Base-by-base conservation (phyloP, 805 yeast genomes). In the Kodamaea jinghongensis region DNA sequence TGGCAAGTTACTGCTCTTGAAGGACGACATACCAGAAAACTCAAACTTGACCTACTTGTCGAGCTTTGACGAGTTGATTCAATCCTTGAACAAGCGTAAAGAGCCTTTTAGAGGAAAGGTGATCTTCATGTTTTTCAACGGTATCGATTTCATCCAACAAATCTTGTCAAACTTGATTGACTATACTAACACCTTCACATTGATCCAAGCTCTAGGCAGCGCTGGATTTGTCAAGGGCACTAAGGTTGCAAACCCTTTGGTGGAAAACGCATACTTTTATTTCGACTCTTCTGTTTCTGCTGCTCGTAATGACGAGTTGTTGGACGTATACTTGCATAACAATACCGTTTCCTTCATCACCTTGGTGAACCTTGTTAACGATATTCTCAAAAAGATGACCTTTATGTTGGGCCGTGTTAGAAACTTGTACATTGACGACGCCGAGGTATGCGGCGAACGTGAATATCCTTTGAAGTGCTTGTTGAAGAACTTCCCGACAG, bases 61-160 rank as follows among this genome's bases (percentile, higher is more conserved):
- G 23, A 48, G 47, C 12, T 56, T 58, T 31, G 47, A 45, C 17
- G 49, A 48, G 22, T 48, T 61, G 32, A 39, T 53, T 3, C 14
- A 32, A 9, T 51, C 55, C 42, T 45, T 60, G 34, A 34, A 20
- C 28, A 36, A 35, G 22, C 38, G 12, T 38, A 30, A 16, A 32
- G 36, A 26, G 34, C 37, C 40, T 13, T 59, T 58, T 38, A 42
- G 45, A 6, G 70, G 65, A 2, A 60, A 59, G 41, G 58, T 63
- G 6, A 38, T 65, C 20, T 63, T 65, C 34, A 64, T 65, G 70
- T 65, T 63, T 29, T 65, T 65, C 46, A 49, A 64, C 30, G 69
- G 68, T 1, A 45, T 65, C 37, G 51, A 49, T 13, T 63, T 49
- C 39, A 52, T 65, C 14, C 70, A 64, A 41, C 49, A 55, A 13